These are phyloP conservation scores for Diaporthe helianthi DNA, from an alignment of 2,329 filamentous ascomycete genomes.

Conservation along the genomic window DNA sequence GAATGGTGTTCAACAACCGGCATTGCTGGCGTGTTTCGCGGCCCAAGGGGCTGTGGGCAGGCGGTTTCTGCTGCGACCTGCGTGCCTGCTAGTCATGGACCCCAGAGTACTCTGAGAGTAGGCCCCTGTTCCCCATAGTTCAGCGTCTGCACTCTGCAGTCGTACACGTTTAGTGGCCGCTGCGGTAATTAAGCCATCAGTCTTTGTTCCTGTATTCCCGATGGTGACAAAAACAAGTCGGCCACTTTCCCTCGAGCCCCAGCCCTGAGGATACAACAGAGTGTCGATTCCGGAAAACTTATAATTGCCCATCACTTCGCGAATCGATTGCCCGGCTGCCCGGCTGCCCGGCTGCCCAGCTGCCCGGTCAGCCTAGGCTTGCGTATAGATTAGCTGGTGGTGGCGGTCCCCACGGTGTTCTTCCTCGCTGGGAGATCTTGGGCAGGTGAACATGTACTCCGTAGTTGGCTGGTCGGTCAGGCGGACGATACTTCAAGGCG, in stretches of 20 bases:
- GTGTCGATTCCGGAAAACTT: background rate
- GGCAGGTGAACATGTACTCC: background rate
- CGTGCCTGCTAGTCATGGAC: slow-evolving; percentile 21
- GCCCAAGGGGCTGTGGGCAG: slow-evolving; percentile 15
- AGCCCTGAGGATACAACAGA: slow-evolving; percentile 3
- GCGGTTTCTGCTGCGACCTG: slow-evolving; percentile 8
- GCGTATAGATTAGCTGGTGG: slow-evolving; percentile 1
- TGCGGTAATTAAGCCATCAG: slow-evolving; percentile 6
- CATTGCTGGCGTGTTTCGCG: slow-evolving; percentile 34
- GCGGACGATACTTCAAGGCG: slow-evolving; percentile 22
- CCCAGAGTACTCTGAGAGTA: slow-evolving; percentile 3
- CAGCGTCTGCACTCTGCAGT: slow-evolving; percentile 19
- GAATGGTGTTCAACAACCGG: slow-evolving; percentile 30
- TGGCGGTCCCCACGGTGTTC: background rate
- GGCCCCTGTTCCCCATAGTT: slow-evolving; percentile 8
- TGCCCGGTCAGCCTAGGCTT: slow-evolving; percentile 1
- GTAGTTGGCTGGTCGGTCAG: slow-evolving; percentile 13
- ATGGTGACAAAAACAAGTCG: slow-evolving; percentile 11
- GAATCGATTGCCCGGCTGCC: background rate
- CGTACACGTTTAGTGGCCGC: no score
- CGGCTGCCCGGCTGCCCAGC: background rate
- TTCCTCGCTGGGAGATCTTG: background rate
- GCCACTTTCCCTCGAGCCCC: background rate
- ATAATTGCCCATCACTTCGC: background rate
- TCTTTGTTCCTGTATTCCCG: slow-evolving; percentile 9